Conservation (phyloP, 495 filamentous ascomycete genomes). For the Glutinoglossum americanum region DNA sequence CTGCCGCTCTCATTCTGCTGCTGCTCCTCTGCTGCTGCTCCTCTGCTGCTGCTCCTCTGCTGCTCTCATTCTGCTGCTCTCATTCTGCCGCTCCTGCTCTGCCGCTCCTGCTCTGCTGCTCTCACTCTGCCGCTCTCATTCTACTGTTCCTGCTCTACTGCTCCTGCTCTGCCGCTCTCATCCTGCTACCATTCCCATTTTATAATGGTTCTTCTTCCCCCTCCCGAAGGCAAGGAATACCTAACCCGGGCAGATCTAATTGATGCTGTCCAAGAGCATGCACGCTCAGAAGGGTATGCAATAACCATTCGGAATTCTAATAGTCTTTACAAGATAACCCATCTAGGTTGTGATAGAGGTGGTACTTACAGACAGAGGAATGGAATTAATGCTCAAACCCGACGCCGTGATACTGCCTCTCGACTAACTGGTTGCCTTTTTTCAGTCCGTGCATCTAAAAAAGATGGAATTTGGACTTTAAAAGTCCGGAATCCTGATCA, state of each 20-base stretch:
- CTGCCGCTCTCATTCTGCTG: too few species aligned
- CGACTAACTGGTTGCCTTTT: background rate
- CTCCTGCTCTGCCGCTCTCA: too few species aligned
- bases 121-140: too few species aligned
- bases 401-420: background rate
- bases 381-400: background rate
- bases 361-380: background rate
- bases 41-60: too few species aligned
- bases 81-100: too few species aligned
- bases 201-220: background rate
- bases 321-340: background rate
- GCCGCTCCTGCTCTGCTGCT: too few species aligned
- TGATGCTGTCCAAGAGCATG: background rate
- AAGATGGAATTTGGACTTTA: background rate
- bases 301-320: background rate
- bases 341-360: background rate
- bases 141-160: too few species aligned
- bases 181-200: too few species aligned
- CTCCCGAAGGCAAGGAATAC: background rate
- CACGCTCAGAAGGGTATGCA: background rate
- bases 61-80: too few species aligned
- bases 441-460: background rate
- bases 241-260: background rate
- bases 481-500: background rate
- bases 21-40: too few species aligned